These are phyloP conservation scores for Daldinia loculata DNA, from an alignment of 495 filamentous ascomycete species.

Conservation along the genomic window DNA sequence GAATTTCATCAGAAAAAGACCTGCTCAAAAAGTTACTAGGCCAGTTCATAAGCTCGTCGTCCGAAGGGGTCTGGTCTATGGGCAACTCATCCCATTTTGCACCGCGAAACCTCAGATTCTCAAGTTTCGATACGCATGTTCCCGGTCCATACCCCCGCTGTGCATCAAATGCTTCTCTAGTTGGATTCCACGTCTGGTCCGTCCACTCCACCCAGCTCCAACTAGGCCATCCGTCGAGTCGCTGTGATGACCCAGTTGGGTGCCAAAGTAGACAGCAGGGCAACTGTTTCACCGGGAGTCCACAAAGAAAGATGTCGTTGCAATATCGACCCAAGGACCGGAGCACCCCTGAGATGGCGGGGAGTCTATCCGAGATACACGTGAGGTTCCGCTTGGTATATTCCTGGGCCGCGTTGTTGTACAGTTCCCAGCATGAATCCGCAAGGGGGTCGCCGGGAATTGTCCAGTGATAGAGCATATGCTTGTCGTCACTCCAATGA, in stretches of 20 bases:
- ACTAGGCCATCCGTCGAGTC: not conserved
- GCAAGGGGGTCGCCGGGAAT: not conserved
- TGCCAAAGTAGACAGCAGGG: not conserved
- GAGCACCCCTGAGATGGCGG: not conserved
- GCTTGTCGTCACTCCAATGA: not conserved
- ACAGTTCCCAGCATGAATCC: not conserved
- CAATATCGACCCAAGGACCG: not conserved
- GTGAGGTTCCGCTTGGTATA: not conserved
- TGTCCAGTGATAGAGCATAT: not conserved
- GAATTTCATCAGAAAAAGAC: too few species aligned
- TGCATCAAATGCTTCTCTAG: not conserved
- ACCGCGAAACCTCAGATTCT: not conserved
- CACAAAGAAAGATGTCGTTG: not conserved
- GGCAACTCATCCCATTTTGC: not conserved
- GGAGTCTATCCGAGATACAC: not conserved
- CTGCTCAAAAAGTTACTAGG: too few species aligned
- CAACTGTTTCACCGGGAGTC: not conserved
- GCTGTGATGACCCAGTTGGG: not conserved
- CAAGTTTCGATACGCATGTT: not conserved
- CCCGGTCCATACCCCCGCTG: not conserved
- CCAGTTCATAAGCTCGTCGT: not conserved
- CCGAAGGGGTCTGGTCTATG: not conserved
- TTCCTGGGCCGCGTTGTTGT: not conserved
- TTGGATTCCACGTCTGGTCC: not conserved
- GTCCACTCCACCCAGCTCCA: not conserved